Conservation (phyloP, 371 early-diverging fungal genomes). For the Mortierella sp. region DNA sequence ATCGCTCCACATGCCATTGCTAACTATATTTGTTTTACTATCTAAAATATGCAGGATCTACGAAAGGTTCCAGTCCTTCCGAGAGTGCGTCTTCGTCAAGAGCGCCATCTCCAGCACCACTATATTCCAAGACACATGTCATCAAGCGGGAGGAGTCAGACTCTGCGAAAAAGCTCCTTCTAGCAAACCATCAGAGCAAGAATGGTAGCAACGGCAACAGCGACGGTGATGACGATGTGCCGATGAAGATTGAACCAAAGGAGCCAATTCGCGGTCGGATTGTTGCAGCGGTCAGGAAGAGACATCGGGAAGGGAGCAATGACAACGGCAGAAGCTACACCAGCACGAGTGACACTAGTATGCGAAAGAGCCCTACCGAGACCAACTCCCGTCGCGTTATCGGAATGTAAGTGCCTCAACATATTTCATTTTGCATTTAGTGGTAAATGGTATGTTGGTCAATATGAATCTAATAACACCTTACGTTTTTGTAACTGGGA, state of each 20-base stretch:
- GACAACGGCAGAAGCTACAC: not conserved
- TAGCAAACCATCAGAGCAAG: not conserved
- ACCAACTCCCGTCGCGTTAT: not conserved
- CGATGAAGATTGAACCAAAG: not conserved
- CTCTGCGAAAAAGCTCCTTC: not conserved
- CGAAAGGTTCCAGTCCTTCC: not conserved
- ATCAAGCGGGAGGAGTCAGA: constrained; percentile 48
- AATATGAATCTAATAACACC: not conserved
- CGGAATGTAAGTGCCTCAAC: not conserved
- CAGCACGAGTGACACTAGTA: not conserved
- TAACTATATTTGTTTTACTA: not conserved
- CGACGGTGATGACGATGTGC: not conserved
- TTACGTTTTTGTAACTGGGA: not conserved
- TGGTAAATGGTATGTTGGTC: not conserved
- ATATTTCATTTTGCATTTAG: not conserved
- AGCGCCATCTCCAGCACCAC: not conserved
- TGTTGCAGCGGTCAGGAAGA: not conserved
- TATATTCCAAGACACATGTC: not conserved
- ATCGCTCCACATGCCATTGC: not conserved
- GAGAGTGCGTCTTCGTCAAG: not conserved
- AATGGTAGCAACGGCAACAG: not conserved
- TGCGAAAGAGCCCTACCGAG: not conserved
- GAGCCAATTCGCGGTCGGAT: not conserved
- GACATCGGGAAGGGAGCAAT: not conserved
- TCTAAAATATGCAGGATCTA: not conserved